phyloP scores from a whole-genome alignment of 2,329 filamentous ascomycete genomes.

The Exophiala alcalophila region DNA sequence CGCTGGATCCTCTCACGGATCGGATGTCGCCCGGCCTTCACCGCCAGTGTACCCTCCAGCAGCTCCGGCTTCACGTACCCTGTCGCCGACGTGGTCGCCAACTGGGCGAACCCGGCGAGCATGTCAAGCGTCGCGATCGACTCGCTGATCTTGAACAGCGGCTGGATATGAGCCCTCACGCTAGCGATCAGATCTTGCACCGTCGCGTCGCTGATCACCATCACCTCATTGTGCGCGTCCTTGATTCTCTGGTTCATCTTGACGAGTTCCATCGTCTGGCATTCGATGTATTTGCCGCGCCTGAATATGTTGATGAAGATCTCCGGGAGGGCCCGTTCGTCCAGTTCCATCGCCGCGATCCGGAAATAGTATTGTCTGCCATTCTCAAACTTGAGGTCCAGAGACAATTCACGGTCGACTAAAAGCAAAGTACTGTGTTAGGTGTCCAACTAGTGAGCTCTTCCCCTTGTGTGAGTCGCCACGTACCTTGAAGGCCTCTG shows the following conservation, averaged over 20 bases:
- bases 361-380: conserved; percentile 76
- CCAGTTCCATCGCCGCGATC: conserved; percentile 61
- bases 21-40: conserved; percentile 74
- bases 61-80: conserved; percentile 70
- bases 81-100: conserved; percentile 57
- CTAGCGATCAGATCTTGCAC: conserved; percentile 68
- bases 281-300: conserved; percentile 76
- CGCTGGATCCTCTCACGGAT: conserved; percentile 71
- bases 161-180: conserved; percentile 68
- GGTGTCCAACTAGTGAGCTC: too few species aligned
- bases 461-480: too few species aligned
- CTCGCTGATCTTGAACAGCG: conserved; percentile 80
- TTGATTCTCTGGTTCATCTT: conserved; percentile 76
- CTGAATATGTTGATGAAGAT: conserved; percentile 73
- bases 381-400: conserved; percentile 72
- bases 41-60: conserved; percentile 60
- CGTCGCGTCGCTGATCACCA: conserved; percentile 75
- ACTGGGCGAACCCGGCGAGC: conserved; percentile 71
- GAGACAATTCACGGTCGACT: conserved; percentile 58
- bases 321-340: conserved; percentile 58
- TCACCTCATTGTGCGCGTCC: conserved; percentile 78
- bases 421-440: too few species aligned
- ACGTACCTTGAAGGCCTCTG: conserved; percentile 60
- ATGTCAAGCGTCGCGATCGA: conserved; percentile 85
- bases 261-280: conserved; percentile 78